Evolutionary conservation across 2,329 filamentous ascomycete species (phyloP).

Genomic region (Tolypocladium paradoxum): DNA sequence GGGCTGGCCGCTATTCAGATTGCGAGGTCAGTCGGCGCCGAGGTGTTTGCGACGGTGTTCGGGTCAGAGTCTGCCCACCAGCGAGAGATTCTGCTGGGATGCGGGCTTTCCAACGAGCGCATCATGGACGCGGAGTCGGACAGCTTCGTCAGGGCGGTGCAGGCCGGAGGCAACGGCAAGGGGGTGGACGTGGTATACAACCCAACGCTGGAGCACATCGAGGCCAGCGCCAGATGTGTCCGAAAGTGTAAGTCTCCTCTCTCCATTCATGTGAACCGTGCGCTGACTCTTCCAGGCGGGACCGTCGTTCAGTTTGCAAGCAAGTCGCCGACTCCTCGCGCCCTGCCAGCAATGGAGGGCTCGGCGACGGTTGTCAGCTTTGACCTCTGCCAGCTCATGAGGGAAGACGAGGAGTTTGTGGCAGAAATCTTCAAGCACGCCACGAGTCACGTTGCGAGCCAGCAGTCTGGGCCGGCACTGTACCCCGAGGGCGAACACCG

Average conservation of each 20-base stretch:
- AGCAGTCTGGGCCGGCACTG: neutral
- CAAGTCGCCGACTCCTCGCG: slow-evolving; percentile 9
- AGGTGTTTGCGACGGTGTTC: slow-evolving; percentile 31
- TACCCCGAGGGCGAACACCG: neutral
- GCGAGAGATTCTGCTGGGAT: slow-evolving; percentile 20
- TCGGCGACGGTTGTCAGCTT: slow-evolving; percentile 20
- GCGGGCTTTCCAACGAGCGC: slow-evolving; percentile 21
- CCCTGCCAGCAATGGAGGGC: slow-evolving; percentile 5
- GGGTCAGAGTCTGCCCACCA: slow-evolving; percentile 21
- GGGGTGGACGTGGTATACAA: slow-evolving; percentile 36
- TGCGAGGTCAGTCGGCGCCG: slow-evolving; percentile 23
- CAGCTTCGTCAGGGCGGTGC: slow-evolving; percentile 20
- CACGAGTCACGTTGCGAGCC: slow-evolving; percentile 2
- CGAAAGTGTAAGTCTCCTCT: slow-evolving; percentile 19
- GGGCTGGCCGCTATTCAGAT: slow-evolving; percentile 34
- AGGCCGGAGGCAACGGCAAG: slow-evolving; percentile 17
- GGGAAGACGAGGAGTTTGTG: slow-evolving; percentile 20
- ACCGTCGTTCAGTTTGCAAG: slow-evolving; percentile 20
- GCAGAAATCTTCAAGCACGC: slow-evolving; percentile 15
- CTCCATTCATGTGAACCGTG: neutral
- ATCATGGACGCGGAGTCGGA: slow-evolving; percentile 28
- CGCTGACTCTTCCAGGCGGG: slow-evolving; percentile 14
- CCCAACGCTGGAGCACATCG: slow-evolving; percentile 25
- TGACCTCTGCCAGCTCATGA: slow-evolving; percentile 20
- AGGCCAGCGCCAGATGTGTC: slow-evolving; percentile 22